Conservation (phyloP, 2,329 filamentous ascomycete species). For the Ploettnerulaceae sp. region DNA sequence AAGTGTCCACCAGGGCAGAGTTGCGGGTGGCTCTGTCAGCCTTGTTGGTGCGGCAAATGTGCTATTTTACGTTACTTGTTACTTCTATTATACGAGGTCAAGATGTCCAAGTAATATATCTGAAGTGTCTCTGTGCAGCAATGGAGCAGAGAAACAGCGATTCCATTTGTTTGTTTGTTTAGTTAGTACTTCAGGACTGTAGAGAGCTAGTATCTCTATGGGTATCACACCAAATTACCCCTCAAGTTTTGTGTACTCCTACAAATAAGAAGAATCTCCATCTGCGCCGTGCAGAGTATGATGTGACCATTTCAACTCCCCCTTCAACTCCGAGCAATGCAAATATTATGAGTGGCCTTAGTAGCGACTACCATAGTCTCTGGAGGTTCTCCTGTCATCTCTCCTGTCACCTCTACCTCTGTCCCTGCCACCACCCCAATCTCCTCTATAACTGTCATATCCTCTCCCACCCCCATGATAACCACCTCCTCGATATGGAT, state of each 20-base stretch:
- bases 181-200: neutral
- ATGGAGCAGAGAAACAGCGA: too few relatives aligned
- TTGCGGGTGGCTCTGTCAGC: too few relatives aligned
- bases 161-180: too few relatives aligned
- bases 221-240: slow-evolving; percentile 10
- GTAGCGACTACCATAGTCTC: slow-evolving; percentile 7
- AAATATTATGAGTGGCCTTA: neutral
- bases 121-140: too few relatives aligned
- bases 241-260: slow-evolving; percentile 9
- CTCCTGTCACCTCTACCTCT: neutral
- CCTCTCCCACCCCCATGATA: neutral
- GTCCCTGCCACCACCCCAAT: neutral
- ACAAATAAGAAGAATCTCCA: slow-evolving; percentile 3
- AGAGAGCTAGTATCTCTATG: slow-evolving; percentile 6
- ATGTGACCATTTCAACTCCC: neutral
- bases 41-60: too few relatives aligned
- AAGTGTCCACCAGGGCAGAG: too few relatives aligned
- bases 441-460: slow-evolving; percentile 6
- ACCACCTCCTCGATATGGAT: slow-evolving; percentile 10
- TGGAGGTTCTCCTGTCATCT: slow-evolving; percentile 2
- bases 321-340: slow-evolving; percentile 9
- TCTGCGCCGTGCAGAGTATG: neutral
- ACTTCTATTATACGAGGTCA: too few relatives aligned
- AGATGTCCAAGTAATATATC: too few relatives aligned
- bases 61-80: too few relatives aligned